Conservation (phyloP, 192 early-diverging fungal genomes). For the Podila epigama region DNA sequence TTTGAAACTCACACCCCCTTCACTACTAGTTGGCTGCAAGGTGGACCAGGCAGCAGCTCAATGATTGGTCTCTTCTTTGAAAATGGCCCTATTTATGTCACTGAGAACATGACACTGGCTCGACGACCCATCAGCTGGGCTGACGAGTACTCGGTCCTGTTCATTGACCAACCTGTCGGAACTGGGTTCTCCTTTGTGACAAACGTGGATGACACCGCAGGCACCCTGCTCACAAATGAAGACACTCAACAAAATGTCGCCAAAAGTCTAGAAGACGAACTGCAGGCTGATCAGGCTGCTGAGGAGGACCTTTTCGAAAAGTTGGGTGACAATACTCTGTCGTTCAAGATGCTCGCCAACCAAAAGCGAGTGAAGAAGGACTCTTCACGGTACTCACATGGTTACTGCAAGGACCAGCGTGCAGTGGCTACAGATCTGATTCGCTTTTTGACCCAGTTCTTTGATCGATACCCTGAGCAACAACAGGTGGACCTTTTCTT, state of each 20-base stretch:
- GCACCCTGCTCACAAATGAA: constrained; percentile 29
- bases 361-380: background rate
- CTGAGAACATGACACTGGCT: constrained; percentile 59
- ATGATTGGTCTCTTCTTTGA: constrained; percentile 81
- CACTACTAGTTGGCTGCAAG: constrained; percentile 71
- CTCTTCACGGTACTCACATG: constrained; percentile 55
- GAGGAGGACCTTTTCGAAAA: constrained; percentile 49
- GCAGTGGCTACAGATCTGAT: constrained; percentile 75
- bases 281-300: constrained; percentile 19
- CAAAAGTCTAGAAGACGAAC: background rate
- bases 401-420: constrained; percentile 75
- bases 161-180: constrained; percentile 87
- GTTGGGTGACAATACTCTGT: constrained; percentile 6
- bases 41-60: constrained; percentile 81
- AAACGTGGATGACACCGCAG: background rate
- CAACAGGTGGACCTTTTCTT: constrained; percentile 67
- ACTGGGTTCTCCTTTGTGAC: constrained; percentile 62
- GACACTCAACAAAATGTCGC: constrained; percentile 20
- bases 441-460: constrained; percentile 76
- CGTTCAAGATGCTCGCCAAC: too few species aligned
- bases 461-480: constrained; percentile 68
- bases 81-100: constrained; percentile 75
- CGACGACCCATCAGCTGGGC: constrained; percentile 69
- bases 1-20: background rate
- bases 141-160: constrained; percentile 74